phyloP scores from a whole-genome alignment of 129 eudicot species.

The Tanacetum coccineum region DNA sequence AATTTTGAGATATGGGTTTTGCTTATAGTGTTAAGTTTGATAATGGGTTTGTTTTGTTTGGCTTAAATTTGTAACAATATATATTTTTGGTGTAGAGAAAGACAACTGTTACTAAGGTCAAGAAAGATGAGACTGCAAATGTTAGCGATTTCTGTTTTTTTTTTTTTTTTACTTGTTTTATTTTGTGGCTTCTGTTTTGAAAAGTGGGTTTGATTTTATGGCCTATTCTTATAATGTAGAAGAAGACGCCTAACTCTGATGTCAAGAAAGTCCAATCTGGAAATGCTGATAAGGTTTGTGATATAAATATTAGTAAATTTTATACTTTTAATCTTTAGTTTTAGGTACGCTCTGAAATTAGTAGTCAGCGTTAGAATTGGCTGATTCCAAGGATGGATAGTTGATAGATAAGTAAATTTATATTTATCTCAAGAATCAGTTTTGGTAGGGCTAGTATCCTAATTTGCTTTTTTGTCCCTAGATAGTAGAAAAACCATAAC shows the following conservation, averaged over 20 bases:
- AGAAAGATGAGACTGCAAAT: constrained; percentile 43
- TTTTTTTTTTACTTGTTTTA: constrained; percentile 2
- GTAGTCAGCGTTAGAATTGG: not conserved
- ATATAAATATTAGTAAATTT: not conserved
- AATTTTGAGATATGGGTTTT: not conserved
- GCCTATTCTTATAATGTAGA: constrained; percentile 18
- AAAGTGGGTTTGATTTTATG: not conserved
- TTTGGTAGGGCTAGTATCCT: not conserved
- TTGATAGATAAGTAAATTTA: not conserved
- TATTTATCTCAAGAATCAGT: not conserved
- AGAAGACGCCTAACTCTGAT: constrained; percentile 27
- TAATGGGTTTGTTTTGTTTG: not conserved
- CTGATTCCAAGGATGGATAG: not conserved
- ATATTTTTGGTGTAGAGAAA: constrained; percentile 21
- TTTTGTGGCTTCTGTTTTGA: not conserved
- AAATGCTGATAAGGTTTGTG: constrained; percentile 47
- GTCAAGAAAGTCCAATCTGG: constrained; percentile 43
- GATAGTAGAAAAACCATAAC: not conserved
- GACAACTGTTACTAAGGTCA: constrained; percentile 26
- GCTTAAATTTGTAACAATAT: not conserved
- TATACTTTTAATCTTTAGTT: not conserved
- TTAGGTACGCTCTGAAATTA: not conserved
- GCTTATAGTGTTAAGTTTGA: constrained; percentile 1
- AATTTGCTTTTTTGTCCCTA: not conserved
- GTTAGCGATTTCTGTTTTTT: constrained; percentile 16